Evolutionary conservation across 202 grass and related monocot genomes (phyloP), one percentile per base, ranked within the genome.

Genomic region (Schoenoplectus tabernaemontani): DNA sequence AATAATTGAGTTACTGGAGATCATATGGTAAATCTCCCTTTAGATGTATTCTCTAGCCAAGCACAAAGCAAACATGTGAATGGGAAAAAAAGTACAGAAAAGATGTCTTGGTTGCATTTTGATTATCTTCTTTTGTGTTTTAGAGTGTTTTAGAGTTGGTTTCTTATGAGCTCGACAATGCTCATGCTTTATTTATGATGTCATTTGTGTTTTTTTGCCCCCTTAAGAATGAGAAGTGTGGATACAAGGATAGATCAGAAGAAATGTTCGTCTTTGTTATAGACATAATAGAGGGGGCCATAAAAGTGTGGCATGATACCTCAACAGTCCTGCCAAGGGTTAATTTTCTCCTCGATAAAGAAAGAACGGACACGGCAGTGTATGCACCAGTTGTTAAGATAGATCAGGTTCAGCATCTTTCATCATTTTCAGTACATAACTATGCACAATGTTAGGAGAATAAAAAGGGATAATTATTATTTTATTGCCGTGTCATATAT

Each of bases 281-380:
- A 75, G 93, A 82, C 62, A 85, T 98, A 57, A 88, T 95, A 46
- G 89, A 95, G 75, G 84, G 88, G 38, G 84, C 86, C 42, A 87
- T 98, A 17, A 95, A 98, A 62, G 81, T 5, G 47, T 95, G 95
- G 89, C 91, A 92, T 86, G 91, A 95, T 7, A 91, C 91, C 5
- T 90, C 82, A 80, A 90, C 82, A 24, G 78, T 92, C 12, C 84
- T 90, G 62, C 71, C 95, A 10, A 90, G 66, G 79, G 89, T 90
- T 34, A 86, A 92, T 92, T 95, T 95, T 83, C 86, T 98, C 86
- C 86, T 95, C 10, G 94, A 93, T 87, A 89, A 92, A 80, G 78
- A 92, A 70, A 94, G 90, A 82, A 94, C 89, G 11, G 48, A 92
- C 47, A 92, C 89, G 28, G 68, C 90, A 63, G 89, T 89, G 77